Conservation (phyloP, 371 early-diverging fungal species). For the Actinomortierella ambigua region DNA sequence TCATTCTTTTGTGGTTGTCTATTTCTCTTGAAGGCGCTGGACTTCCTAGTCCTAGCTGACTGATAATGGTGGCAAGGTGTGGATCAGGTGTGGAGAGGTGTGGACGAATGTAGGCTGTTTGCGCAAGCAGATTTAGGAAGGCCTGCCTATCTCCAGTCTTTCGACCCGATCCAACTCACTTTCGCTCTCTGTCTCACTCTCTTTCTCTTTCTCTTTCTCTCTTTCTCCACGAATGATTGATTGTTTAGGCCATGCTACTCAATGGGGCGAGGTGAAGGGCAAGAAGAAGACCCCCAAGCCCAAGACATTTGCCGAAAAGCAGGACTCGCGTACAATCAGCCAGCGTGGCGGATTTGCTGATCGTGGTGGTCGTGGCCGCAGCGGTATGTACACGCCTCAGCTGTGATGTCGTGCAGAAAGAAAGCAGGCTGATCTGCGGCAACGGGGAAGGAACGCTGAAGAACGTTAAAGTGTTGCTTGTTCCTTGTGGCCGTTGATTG, state of each 20-base stretch:
- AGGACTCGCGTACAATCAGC: conserved; percentile 30
- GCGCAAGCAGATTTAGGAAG: too few relatives aligned
- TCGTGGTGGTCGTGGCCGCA: conserved; percentile 46
- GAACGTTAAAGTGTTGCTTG: background rate
- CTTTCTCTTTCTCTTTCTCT: conserved; percentile 1
- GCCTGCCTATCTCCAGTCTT: too few relatives aligned
- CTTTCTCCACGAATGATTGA: background rate
- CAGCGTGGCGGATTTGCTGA: conserved; percentile 45
- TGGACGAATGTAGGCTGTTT: too few relatives aligned
- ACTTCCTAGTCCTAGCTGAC: too few relatives aligned
- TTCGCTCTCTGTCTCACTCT: background rate
- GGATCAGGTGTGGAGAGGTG: too few relatives aligned
- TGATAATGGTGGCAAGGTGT: too few relatives aligned
- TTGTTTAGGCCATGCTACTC: conserved; percentile 75
- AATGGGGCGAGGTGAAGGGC: conserved; percentile 92
- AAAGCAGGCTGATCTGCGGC: too few relatives aligned
- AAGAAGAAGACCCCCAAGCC: conserved; percentile 63
- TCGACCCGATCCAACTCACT: background rate
- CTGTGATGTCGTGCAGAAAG: too few relatives aligned
- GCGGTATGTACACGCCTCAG: conserved; percentile 22
- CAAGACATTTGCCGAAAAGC: conserved; percentile 47
- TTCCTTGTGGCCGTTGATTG: background rate
- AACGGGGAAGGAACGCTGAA: background rate
- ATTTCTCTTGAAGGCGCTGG: too few relatives aligned
- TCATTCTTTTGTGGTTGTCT: too few relatives aligned